Evolutionary conservation across 148 eudicot species (phyloP), one percentile per base, ranked within the genome.

Genomic region (Fagopyrum homotropicum): DNA sequence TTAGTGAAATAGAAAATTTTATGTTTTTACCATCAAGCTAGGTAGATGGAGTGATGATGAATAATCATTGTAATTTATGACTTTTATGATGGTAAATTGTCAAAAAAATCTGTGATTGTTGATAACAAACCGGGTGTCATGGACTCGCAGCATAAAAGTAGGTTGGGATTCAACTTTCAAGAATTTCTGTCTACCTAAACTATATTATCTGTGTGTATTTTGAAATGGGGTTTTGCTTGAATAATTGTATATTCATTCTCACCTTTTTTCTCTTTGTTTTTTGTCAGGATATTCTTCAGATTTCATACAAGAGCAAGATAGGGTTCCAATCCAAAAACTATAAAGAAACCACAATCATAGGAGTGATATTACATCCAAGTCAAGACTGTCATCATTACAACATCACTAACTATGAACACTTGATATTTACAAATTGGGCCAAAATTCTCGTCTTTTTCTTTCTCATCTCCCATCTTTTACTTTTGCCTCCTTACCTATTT

Each of bases 231-330:
- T 35, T 35, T 35, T 35, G 40, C 40, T 35, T 35, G 40, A 35
- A 35, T 61, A 17, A 29, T 29, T 10, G 6, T 57, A 57, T 17
- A 59, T 7, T 19, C 3, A 56, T 26, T 40, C 43, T 60, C 60
- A 51, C 55, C 2, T 9, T 56, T n/a, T 56, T 17, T 10, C 22
- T 55, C 40, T 35, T 35, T 35, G 40, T 35, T 10, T n/a, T n/a
- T 17, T 56, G 60, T 22, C 5, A 60, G 11, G 4, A 3, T 8
- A 60, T 26, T 26, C 66, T 60, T 60, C 29, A 59, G 22, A 15
- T 19, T 59, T 59, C 12, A 60, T 60, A 66, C 68, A 26, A 26
- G 43, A 26, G 70, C 45, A 64, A 64, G 70, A 64, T 64, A 64
- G 70, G 17, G 71, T 43, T 66, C 2, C 19, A 17, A 35, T 66